Evolutionary conservation across 495 filamentous ascomycete species (phyloP).

Genomic region (Rhizodiscina lignyota): DNA sequence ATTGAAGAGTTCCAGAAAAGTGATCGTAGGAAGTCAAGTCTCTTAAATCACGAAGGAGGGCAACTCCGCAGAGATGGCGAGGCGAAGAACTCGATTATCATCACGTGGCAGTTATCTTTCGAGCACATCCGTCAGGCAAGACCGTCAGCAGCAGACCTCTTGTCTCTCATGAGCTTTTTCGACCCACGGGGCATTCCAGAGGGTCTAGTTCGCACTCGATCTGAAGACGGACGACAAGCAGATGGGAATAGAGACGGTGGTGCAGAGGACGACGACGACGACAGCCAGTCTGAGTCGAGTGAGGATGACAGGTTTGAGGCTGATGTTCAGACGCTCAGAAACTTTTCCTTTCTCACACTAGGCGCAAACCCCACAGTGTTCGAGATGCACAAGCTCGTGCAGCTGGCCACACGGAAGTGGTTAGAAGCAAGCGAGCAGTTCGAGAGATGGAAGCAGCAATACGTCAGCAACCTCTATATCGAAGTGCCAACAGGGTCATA

Average conservation of each 20-base stretch:
- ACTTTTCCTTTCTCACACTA: conserved; percentile 10
- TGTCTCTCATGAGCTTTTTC: conserved; percentile 16
- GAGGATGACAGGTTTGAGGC: conserved; percentile 7
- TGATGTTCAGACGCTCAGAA: conserved; percentile 5
- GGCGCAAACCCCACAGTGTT: conserved; percentile 12
- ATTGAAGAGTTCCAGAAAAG: conserved; percentile 20
- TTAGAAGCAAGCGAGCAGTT: conserved; percentile 19
- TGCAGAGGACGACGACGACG: conserved; percentile 1
- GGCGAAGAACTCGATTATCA: conserved; percentile 26
- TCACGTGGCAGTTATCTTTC: conserved; percentile 34
- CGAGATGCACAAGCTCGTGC: conserved; percentile 32
- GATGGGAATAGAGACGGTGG: background rate
- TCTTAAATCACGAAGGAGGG: conserved; percentile 21
- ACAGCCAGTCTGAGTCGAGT: conserved; percentile 1
- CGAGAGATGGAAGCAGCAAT: conserved; percentile 24
- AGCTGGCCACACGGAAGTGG: conserved; percentile 28
- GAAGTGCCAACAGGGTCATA: conserved; percentile 23
- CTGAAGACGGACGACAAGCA: conserved; percentile 1
- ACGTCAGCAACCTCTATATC: conserved; percentile 20
- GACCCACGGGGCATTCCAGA: conserved; percentile 12
- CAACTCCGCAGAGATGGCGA: conserved; percentile 25
- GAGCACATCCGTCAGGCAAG: conserved; percentile 21
- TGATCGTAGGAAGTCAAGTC: conserved; percentile 19
- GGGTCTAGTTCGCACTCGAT: conserved; percentile 4
- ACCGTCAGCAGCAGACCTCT: conserved; percentile 10